Evolutionary conservation across 345 rosid genomes (phyloP).

Genomic region (Corchorus olitorius): DNA sequence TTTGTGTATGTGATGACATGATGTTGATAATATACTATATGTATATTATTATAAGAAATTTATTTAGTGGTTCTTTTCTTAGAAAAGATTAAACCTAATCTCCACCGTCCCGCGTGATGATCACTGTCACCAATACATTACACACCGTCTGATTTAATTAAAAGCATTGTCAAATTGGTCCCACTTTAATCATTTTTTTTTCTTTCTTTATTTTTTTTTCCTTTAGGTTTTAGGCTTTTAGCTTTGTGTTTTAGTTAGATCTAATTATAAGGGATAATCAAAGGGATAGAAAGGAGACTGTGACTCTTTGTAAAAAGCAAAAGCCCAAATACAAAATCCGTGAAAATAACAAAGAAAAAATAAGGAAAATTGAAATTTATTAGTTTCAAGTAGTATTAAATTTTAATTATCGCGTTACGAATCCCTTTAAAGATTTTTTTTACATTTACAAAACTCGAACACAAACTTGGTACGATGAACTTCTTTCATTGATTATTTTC

Average conservation of each 20-base stretch:
- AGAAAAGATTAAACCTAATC: slow-evolving; percentile 18
- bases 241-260: slow-evolving; percentile 22
- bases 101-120: slow-evolving; percentile 38
- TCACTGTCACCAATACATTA: slow-evolving; percentile 46
- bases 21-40: slow-evolving; percentile 24
- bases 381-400: too few species aligned
- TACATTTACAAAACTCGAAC: too few species aligned
- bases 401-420: too few species aligned
- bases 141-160: slow-evolving; percentile 36
- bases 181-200: slow-evolving; percentile 26
- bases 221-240: not conserved
- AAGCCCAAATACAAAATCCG: too few species aligned
- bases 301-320: too few species aligned
- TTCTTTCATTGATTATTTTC: too few species aligned
- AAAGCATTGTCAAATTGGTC: slow-evolving; percentile 25
- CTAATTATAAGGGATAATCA: not conserved
- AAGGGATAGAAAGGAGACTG: not conserved
- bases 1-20: slow-evolving; percentile 30
- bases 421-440: too few species aligned
- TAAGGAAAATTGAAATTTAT: too few species aligned
- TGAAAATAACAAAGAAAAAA: too few species aligned
- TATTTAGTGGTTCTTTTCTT: slow-evolving; percentile 9
- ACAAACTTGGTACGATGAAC: too few species aligned
- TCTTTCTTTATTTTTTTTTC: not conserved
- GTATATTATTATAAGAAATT: not conserved